Conservation (phyloP, 2,329 filamentous ascomycete genomes). For the Trichoderma sp. region DNA sequence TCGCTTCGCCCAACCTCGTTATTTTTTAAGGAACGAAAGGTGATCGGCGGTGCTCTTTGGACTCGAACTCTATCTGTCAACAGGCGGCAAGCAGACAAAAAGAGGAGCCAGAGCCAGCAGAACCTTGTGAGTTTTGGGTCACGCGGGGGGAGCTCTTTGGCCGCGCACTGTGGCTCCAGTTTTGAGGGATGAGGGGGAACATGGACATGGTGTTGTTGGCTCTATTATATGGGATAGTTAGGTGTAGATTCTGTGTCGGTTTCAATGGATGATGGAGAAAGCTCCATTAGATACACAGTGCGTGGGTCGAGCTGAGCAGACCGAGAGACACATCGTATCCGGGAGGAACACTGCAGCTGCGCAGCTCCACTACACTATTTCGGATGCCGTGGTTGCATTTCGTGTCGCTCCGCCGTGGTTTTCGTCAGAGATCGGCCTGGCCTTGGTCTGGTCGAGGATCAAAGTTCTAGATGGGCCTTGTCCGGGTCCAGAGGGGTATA, state of each 20-base stretch:
- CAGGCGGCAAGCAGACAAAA: background rate
- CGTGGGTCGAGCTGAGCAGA: background rate
- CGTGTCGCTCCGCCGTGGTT: background rate
- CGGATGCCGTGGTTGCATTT: conserved; percentile 13
- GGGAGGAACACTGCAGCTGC: conserved; percentile 21
- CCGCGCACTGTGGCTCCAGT: conserved; percentile 5
- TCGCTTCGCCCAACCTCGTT: conserved; percentile 13
- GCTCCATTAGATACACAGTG: background rate
- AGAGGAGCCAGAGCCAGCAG: background rate
- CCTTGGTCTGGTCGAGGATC: background rate
- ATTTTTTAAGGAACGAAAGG: conserved; percentile 3
- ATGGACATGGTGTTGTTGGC: background rate
- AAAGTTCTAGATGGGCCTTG: background rate
- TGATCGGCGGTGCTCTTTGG: conserved; percentile 15
- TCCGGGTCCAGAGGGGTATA: background rate
- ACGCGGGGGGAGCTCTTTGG: background rate
- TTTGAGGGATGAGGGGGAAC: background rate
- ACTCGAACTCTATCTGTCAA: conserved; percentile 14
- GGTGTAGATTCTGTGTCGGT: background rate
- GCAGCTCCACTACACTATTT: conserved; percentile 16
- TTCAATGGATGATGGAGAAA: background rate
- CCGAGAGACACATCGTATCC: conserved; percentile 18
- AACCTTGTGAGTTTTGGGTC: conserved; percentile 2
- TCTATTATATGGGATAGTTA: background rate
- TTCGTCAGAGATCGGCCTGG: conserved; percentile 14